These are phyloP conservation scores for Spathaspora passalidarum DNA, from an alignment of 805 yeast genomes.

Conservation along the genomic window DNA sequence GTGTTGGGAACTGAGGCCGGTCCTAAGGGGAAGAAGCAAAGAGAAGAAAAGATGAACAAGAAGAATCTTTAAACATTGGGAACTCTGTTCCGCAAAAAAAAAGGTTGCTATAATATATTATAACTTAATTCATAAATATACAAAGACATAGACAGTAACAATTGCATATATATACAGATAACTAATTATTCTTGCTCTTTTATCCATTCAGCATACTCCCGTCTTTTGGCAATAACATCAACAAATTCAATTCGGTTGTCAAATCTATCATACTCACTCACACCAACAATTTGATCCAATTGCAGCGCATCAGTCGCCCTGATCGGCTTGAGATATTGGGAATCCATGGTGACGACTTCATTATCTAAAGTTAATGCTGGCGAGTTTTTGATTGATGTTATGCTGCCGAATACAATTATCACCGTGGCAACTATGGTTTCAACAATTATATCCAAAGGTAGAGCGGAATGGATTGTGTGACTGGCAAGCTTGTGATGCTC, in stretches of 20 bases:
- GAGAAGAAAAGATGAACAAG: slow-evolving; percentile 44
- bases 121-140: not conserved
- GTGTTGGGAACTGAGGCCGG: slow-evolving; percentile 55
- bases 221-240: slow-evolving; percentile 45
- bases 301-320: slow-evolving; percentile 44
- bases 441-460: slow-evolving; percentile 47
- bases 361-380: slow-evolving; percentile 21
- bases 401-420: slow-evolving; percentile 38
- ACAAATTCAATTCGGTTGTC: slow-evolving; percentile 53
- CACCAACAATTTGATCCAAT: slow-evolving; percentile 46
- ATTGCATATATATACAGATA: not conserved
- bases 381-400: slow-evolving; percentile 25
- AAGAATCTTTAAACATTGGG: slow-evolving; percentile 13
- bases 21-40: slow-evolving; percentile 45
- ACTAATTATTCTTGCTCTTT: slow-evolving; percentile 4
- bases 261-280: slow-evolving; percentile 43
- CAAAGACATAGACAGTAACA: slow-evolving; percentile 1
- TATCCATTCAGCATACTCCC: slow-evolving; percentile 39
- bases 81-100: not conserved
- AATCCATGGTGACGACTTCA: slow-evolving; percentile 24
- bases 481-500: slow-evolving; percentile 43
- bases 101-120: not conserved
- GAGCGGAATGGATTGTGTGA: slow-evolving; percentile 8
- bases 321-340: slow-evolving; percentile 44
- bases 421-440: slow-evolving; percentile 51